Percentiles rank a stretch among this genome's conserved stretches.
These are phyloP conservation scores for Yamadazyma jaroonii DNA, from an alignment of 1,139 yeast species.

Conservation along the genomic window DNA sequence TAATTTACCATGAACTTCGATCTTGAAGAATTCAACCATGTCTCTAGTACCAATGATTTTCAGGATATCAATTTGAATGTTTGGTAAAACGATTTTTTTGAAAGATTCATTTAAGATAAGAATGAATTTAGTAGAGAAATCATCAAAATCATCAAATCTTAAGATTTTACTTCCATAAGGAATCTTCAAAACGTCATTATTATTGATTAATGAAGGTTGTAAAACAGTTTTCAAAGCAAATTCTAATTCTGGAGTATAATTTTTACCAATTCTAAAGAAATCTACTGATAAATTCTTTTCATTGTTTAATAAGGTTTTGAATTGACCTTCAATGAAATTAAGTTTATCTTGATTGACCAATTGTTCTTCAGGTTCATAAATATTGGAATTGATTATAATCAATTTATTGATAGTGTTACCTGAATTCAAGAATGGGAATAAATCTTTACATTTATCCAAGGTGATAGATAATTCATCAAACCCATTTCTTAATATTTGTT, in stretches of 20 bases:
- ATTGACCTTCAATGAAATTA: conserved; percentile 9
- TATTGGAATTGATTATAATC: conserved; percentile 23
- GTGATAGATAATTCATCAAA: conserved; percentile 24
- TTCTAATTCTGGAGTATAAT: conserved; percentile 18
- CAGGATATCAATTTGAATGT: conserved; percentile 18
- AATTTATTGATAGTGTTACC: conserved; percentile 25
- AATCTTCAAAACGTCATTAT: conserved; percentile 15
- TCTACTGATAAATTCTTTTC: conserved; percentile 22
- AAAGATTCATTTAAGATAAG: conserved; percentile 13
- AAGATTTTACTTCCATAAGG: conserved; percentile 20
- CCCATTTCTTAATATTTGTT: conserved; percentile 17
- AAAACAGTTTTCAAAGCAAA: conserved; percentile 16
- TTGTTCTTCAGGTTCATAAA: conserved; percentile 9
- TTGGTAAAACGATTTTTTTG: conserved; percentile 21
- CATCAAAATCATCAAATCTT: conserved; percentile 19
- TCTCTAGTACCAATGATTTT: conserved; percentile 20
- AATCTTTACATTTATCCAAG: conserved; percentile 30
- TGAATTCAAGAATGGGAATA: conserved; percentile 27
- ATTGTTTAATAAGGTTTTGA: conserved; percentile 11
- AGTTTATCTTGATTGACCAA: background rate
- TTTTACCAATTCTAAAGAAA: conserved; percentile 23
- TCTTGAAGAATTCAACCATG: conserved; percentile 16
- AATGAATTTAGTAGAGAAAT: conserved; percentile 17
- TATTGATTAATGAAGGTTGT: conserved; percentile 14
- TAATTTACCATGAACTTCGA: conserved; percentile 25